These are phyloP conservation scores for Dentipellis fragilis DNA, from an alignment of 768 basidiomycete genomes.

Conservation along the genomic window DNA sequence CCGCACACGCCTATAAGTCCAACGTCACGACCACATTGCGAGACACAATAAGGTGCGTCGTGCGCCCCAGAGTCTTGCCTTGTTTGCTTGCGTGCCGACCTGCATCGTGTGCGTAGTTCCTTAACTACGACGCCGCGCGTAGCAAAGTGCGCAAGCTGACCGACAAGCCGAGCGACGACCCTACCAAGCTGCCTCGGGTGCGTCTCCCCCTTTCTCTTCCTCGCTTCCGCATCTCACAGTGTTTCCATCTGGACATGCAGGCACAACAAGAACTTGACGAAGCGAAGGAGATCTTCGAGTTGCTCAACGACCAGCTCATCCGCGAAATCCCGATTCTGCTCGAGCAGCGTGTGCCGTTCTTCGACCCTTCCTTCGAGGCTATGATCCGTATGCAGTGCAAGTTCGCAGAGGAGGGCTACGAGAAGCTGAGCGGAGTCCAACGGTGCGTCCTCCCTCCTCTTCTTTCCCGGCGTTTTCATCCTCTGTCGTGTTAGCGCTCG, in stretches of 20 bases:
- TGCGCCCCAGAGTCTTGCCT: neutral
- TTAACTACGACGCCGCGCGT: conserved; percentile 92
- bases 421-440: conserved; percentile 92
- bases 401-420: conserved; percentile 97
- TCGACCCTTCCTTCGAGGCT: conserved; percentile 97
- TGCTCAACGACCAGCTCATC: conserved; percentile 88
- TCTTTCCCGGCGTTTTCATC: neutral
- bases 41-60: conserved; percentile 86
- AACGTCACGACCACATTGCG: conserved; percentile 84
- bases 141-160: conserved; percentile 82
- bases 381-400: conserved; percentile 98
- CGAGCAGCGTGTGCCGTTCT: conserved; percentile 95
- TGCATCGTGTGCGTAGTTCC: conserved; percentile 45
- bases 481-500: too few species aligned
- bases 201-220: too few species aligned
- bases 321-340: conserved; percentile 85
- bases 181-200: conserved; percentile 82
- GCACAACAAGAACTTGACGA: conserved; percentile 96
- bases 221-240: too few species aligned
- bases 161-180: conserved; percentile 90
- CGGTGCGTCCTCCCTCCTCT: conserved; percentile 35
- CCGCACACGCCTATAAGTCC: conserved; percentile 90
- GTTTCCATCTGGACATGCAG: too few species aligned
- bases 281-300: conserved; percentile 85
- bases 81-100: neutral